A percentile compares a stretch with the other conserved stretches of the same genome.
These are phyloP conservation scores for Tricholoma sp. DNA, from an alignment of 768 basidiomycete species.

Conservation along the genomic window DNA sequence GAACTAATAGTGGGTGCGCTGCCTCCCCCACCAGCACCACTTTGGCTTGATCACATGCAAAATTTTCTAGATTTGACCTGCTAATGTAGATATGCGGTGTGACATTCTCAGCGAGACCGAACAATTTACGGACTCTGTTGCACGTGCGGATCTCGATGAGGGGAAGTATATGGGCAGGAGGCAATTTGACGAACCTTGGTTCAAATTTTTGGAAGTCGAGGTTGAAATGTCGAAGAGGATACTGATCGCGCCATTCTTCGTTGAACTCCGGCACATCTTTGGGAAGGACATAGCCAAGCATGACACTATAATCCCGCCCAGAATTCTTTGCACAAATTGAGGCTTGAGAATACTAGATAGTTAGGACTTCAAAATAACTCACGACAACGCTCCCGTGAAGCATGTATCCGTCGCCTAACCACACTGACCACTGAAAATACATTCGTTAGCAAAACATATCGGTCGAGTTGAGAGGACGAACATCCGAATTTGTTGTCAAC, in stretches of 20 bases:
- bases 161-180: neutral
- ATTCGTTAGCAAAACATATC: neutral
- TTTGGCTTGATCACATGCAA: constrained; percentile 43
- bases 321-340: constrained; percentile 17
- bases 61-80: constrained; percentile 34
- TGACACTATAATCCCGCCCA: constrained; percentile 24
- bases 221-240: constrained; percentile 27
- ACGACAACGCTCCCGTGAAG: constrained; percentile 26
- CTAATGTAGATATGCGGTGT: constrained; percentile 25
- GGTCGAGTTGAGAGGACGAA: constrained; percentile 16
- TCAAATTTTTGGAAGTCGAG: constrained; percentile 31
- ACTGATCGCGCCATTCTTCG: constrained; percentile 2
- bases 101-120: constrained; percentile 23
- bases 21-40: constrained; percentile 57
- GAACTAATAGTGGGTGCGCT: constrained; percentile 50
- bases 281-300: constrained; percentile 19
- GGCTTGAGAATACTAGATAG: neutral
- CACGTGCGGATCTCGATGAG: neutral
- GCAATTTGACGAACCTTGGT: constrained; percentile 23
- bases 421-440: constrained; percentile 28
- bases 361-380: neutral
- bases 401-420: constrained; percentile 24
- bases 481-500: constrained; percentile 23
- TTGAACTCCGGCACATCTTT: constrained; percentile 17
- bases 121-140: constrained; percentile 30